A percentile compares a stretch with the other conserved stretches of the same genome.
Conservation (phyloP, 306 rosid genomes). For the Lagenaria siceraria region DNA sequence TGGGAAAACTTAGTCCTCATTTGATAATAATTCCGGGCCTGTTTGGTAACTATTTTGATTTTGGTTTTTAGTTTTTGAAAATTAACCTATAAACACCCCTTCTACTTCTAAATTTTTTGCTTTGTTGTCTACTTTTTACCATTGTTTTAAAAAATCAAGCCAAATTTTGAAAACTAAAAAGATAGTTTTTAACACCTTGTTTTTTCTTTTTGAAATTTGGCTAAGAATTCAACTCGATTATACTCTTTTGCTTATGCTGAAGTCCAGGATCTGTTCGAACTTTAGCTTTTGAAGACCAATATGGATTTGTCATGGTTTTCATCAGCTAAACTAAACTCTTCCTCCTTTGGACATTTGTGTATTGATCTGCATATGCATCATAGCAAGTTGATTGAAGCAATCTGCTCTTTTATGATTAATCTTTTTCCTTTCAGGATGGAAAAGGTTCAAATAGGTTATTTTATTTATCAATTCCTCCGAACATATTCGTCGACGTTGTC, state of each 20-base stretch:
- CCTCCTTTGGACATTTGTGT: background rate
- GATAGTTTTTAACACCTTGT: too few relatives aligned
- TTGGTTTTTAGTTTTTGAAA: background rate
- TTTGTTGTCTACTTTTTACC: too few relatives aligned
- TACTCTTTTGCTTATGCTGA: background rate
- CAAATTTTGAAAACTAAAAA: background rate
- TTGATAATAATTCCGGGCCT: background rate
- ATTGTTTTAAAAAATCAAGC: too few relatives aligned
- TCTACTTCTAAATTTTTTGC: too few relatives aligned
- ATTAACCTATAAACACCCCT: too few relatives aligned
- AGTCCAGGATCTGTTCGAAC: background rate
- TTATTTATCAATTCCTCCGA: constrained; percentile 88
- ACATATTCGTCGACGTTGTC: constrained; percentile 78
- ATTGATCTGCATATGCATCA: background rate
- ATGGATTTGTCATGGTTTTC: background rate
- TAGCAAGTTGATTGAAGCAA: background rate
- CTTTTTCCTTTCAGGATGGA: constrained; percentile 47
- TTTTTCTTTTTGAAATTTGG: background rate
- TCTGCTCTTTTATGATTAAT: background rate
- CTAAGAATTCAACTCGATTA: background rate
- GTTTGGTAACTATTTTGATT: background rate
- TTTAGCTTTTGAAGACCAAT: background rate
- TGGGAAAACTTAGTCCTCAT: background rate
- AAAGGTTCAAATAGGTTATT: constrained; percentile 65
- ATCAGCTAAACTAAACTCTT: background rate